Base-by-base conservation (phyloP, 345 rosid species). In the Citrus australasica region DNA sequence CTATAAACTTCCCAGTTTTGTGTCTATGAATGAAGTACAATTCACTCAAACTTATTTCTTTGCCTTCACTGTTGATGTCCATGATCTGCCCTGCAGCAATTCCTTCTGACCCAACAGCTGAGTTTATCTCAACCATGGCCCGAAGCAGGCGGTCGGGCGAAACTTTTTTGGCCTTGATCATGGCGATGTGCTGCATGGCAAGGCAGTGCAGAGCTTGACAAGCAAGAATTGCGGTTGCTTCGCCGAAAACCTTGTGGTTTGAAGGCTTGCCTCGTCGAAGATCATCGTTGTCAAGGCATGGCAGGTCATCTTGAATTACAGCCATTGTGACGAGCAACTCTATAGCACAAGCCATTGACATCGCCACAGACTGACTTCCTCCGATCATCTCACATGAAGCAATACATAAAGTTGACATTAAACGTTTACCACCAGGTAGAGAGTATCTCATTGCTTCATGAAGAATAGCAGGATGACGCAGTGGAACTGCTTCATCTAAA, bases 351-450 rank as follows among this genome's bases (percentile, higher is more conserved):
- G 48, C 48, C 48, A 42, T 10, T 11, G 48, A 42, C 48, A 42
- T 42, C 48, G 48, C 48, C 48, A 11, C 48, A 10, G 48, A 42
- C 48, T 10, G 13, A 42, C 48, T 42, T 42, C 48, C 48, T 42
- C 48, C 14, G 4, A 42, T 14, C 48, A 42, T 2, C 48, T 42
- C 48, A 42, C 1, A 10, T 42, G 48, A 42, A 42, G 48, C 94
- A 0, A 92, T 71, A 37, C 97, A 92, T 6, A 91, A 78, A 51
- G 87, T 68, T 0, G 97, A 91, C 28, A 91, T 83, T 14, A 89
- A 87, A 1, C 97, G 90, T 84, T 91, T 88, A 24, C 93, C 94
- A 0, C 89, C 89, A 0, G 90, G 91, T 0, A 92, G 84, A 91
- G 79, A 13, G 94, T 85, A 42, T 42, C 14, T 10, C 48, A 42